Conservation (phyloP, 768 basidiomycete genomes). For the Leccinum disarticulatum region DNA sequence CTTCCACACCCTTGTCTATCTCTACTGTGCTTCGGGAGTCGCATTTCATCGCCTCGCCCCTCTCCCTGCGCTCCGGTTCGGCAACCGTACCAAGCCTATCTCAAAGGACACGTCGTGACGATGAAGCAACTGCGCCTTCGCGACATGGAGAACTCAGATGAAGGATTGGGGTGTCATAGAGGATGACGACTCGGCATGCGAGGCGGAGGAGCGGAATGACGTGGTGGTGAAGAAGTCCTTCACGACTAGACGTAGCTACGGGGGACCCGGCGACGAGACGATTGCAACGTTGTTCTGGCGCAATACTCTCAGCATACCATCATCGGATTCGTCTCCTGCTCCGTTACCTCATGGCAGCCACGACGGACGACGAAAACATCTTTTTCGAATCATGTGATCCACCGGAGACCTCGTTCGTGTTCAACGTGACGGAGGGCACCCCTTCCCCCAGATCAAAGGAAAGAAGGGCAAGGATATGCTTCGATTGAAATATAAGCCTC, state of each 20-base stretch:
- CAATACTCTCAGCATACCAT: constrained; percentile 38
- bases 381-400: constrained; percentile 49
- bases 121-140: constrained; percentile 59
- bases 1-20: constrained; percentile 39
- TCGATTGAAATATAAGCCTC: constrained; percentile 68
- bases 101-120: constrained; percentile 58
- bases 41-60: constrained; percentile 38
- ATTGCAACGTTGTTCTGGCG: constrained; percentile 36
- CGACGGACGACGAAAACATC: constrained; percentile 51
- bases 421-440: constrained; percentile 54
- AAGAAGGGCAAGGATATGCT: constrained; percentile 37
- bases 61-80: constrained; percentile 33
- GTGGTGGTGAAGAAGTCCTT: constrained; percentile 35
- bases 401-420: constrained; percentile 52
- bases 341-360: constrained; percentile 30
- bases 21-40: constrained; percentile 34
- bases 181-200: constrained; percentile 54
- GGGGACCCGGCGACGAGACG: constrained; percentile 44
- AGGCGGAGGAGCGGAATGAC: constrained; percentile 43
- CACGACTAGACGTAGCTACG: constrained; percentile 58
- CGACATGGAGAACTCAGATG: constrained; percentile 45
- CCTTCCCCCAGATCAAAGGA: constrained; percentile 50
- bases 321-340: constrained; percentile 54
- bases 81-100: constrained; percentile 9
- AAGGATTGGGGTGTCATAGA: constrained; percentile 42